A percentile compares a stretch with the other conserved stretches of the same genome.
phyloP scores from a whole-genome alignment of 768 basidiomycete genomes.

The Mycena galopus region DNA sequence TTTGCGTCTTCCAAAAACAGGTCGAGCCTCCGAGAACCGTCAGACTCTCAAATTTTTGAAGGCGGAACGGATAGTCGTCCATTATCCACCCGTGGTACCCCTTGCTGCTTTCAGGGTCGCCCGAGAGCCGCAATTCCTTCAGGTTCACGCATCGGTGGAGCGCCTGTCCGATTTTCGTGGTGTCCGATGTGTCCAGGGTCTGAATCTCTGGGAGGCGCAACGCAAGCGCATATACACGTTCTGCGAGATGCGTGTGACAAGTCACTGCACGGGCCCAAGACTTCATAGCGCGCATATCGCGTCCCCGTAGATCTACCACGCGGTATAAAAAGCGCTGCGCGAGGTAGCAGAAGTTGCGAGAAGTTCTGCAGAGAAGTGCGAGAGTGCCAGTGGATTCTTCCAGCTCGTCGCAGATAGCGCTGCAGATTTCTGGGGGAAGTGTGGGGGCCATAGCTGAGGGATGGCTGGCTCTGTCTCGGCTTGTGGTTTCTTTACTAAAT shows the following conservation, averaged over 20 bases:
- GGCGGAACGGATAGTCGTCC: background rate
- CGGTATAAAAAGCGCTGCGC: conserved; percentile 12
- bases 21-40: background rate
- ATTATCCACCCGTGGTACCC: conserved; percentile 13
- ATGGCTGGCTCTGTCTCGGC: too few species aligned
- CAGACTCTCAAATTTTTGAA: background rate
- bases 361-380: background rate
- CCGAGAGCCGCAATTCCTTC: background rate
- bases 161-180: background rate
- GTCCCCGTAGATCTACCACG: conserved; percentile 1
- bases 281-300: background rate
- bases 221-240: background rate
- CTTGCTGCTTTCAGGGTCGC: background rate
- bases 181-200: background rate
- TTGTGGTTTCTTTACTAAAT: too few species aligned
- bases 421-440: conserved; percentile 12
- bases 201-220: background rate
- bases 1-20: conserved; percentile 8
- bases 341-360: background rate
- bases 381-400: background rate
- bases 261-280: conserved; percentile 10
- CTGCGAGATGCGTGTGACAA: conserved; percentile 10
- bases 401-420: conserved; percentile 7
- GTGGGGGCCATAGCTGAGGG: background rate
- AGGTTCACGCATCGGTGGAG: conserved; percentile 14